Conservation (phyloP, 2,329 filamentous ascomycete genomes). For the Phyllosticta citribraziliensis region DNA sequence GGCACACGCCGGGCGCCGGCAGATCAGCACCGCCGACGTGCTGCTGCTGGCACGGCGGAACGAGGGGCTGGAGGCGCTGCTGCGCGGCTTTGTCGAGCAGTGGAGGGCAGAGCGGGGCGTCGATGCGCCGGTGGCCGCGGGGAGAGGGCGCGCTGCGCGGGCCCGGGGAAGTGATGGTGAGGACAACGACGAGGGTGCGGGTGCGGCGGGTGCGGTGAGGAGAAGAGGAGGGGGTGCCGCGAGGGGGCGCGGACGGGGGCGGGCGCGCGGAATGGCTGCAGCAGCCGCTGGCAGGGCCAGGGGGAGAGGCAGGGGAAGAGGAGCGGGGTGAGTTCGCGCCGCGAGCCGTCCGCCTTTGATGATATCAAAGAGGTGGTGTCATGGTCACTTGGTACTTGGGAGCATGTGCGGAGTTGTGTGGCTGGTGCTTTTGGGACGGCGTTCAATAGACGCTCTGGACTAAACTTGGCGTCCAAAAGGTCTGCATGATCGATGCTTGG, state of each 20-base stretch:
- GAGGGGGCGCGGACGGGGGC: not conserved
- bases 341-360: not conserved
- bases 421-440: not conserved
- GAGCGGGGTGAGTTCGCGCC: not conserved
- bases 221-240: not conserved
- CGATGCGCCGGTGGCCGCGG: not conserved
- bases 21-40: constrained; percentile 77
- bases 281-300: not conserved
- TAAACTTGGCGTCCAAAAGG: not conserved
- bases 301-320: constrained; percentile 4
- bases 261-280: not conserved
- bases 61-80: constrained; percentile 67
- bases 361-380: not conserved
- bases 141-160: not conserved
- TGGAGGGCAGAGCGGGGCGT: constrained; percentile 19
- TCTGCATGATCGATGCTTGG: not conserved
- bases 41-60: constrained; percentile 80
- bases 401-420: not conserved
- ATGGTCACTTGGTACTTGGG: not conserved
- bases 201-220: not conserved
- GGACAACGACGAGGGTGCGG: not conserved
- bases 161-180: not conserved
- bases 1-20: constrained; percentile 70
- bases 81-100: constrained; percentile 57
- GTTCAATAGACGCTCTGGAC: not conserved